Conservation (phyloP, 2,329 filamentous ascomycete genomes). For the Calonectria honghensis region DNA sequence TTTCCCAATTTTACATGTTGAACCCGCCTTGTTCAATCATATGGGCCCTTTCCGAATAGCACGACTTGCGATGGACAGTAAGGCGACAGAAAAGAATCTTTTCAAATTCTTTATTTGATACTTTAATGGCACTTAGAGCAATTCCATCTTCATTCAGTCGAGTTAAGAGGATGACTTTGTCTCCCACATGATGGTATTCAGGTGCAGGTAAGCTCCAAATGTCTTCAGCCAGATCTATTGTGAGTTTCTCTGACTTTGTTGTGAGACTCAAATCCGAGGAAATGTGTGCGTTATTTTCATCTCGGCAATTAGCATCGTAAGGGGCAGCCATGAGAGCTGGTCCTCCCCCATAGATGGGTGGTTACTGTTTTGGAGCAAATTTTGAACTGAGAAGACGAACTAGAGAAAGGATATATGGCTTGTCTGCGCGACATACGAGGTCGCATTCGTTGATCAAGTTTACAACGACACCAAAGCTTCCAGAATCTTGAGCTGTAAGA, state of each 20-base stretch:
- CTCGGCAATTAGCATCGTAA: background rate
- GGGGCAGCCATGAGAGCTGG: background rate
- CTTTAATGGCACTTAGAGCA: background rate
- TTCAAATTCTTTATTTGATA: background rate
- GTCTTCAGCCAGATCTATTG: background rate
- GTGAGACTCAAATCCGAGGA: too few relatives aligned
- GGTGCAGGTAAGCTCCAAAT: background rate
- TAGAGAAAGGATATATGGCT: background rate
- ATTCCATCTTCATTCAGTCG: background rate
- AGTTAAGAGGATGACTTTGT: background rate
- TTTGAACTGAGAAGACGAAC: constrained; percentile 4
- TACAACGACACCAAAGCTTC: background rate
- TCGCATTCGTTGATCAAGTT: constrained; percentile 10
- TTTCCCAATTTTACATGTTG: background rate
- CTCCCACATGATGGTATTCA: background rate
- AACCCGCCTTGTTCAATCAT: constrained; percentile 5
- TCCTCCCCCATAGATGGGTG: background rate
- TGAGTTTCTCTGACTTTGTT: background rate
- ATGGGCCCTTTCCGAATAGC: background rate
- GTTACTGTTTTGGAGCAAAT: background rate
- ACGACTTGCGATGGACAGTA: constrained; percentile 8
- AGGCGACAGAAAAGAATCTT: constrained; percentile 13
- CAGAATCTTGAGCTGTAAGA: background rate
- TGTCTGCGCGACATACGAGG: constrained; percentile 10
- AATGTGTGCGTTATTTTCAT: too few relatives aligned